Evolutionary conservation across 257 asterid genomes (phyloP), one percentile per base, ranked within the genome.

Genomic region (Eucommia ulmoides): DNA sequence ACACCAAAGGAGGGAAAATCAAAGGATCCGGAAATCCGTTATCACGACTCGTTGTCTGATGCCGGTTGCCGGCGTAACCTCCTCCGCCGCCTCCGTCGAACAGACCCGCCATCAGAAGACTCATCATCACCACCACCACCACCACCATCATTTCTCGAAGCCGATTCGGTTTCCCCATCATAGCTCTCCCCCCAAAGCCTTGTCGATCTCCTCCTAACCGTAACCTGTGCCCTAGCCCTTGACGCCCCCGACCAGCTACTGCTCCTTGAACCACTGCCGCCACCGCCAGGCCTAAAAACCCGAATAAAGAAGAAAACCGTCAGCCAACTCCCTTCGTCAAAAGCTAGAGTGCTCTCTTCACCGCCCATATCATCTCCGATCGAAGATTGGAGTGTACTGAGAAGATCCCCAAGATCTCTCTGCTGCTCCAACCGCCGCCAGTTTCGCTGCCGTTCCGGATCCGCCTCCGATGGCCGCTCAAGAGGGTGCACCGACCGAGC

Each of bases 391-490:
- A 88, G 73, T 8, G 91, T 76, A 47, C 93, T 88, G 11, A 81
- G 67, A 53, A 88, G 49, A 72, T 88, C 95, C 16, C 88, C 88
- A 4, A 76, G 51, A 61, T 88, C 93, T 59, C 88, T 74, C 78
- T 83, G 93, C 55, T 82, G 74, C 55, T 88, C 97, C 59, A 81
- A 52, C 55, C 85, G 81, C 61, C 85, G 59, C 97, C 97, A 88
- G 63, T 65, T 75, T 18, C 75, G 77, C 77, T 77, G 82, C 77
- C 95, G 81, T 66, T 79, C 93, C 0, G 93, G 95, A 58, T 83
- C 97, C 8, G 88, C 73, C 7, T 74, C 84, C 12, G 85, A 57
- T 8, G 97, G 97, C 71, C 88, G 77, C 52, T 58, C 93, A 12
- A 65, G 72, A 16, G 97, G 95, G 51, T 88, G 97, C 20, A 67